A percentile compares a stretch with the other conserved stretches of the same genome.
Conservation (phyloP, 768 basidiomycete genomes). For the Phylloporus sp. region DNA sequence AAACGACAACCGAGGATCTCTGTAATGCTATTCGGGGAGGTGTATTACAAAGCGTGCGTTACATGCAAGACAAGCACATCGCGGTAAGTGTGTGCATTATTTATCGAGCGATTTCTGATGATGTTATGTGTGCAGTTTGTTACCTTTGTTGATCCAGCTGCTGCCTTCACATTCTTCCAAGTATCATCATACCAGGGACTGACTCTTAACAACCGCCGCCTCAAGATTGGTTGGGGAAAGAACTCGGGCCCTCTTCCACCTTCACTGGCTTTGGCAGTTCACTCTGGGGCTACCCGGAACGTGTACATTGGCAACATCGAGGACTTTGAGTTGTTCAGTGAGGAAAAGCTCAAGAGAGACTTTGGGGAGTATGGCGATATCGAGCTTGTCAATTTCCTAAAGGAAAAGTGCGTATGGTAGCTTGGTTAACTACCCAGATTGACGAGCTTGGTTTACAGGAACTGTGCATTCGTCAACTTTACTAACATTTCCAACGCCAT, state of each 20-base stretch:
- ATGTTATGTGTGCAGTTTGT: conserved; percentile 69
- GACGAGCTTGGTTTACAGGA: conserved; percentile 43
- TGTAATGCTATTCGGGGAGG: conserved; percentile 98
- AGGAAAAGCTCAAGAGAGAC: conserved; percentile 87
- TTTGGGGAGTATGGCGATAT: conserved; percentile 97
- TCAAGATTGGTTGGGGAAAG: conserved; percentile 99
- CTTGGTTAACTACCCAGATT: neutral
- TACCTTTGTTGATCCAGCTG: conserved; percentile 91
- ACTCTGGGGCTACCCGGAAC: conserved; percentile 91
- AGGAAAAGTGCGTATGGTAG: conserved; percentile 72
- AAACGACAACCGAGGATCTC: conserved; percentile 90
- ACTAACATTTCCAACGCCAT: conserved; percentile 93
- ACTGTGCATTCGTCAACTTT: conserved; percentile 95
- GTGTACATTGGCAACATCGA: conserved; percentile 96
- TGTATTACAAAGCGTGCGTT: conserved; percentile 89
- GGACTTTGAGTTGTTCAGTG: conserved; percentile 89
- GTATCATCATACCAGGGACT: conserved; percentile 87
- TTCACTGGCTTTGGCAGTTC: conserved; percentile 81
- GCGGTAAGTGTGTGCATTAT: conserved; percentile 54
- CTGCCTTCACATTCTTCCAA: conserved; percentile 92
- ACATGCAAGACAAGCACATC: conserved; percentile 97
- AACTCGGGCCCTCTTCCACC: conserved; percentile 85
- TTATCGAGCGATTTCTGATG: conserved; percentile 1
- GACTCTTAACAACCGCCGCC: conserved; percentile 85
- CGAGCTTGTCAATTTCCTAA: conserved; percentile 92